Conservation (phyloP, 805 yeast genomes). For the Starmerella etchellsii region DNA sequence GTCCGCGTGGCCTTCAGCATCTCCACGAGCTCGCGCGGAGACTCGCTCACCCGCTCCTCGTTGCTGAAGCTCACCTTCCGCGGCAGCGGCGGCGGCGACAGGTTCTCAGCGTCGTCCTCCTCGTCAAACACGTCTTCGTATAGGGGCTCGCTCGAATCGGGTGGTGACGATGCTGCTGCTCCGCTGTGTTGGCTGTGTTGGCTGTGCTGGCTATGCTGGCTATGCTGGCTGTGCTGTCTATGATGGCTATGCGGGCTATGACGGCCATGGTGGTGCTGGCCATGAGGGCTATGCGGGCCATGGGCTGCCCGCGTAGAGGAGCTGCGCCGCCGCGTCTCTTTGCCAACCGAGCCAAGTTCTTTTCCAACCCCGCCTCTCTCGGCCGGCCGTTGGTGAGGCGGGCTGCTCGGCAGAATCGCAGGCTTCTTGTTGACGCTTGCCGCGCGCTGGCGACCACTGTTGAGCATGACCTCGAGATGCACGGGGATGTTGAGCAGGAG, state of each 20-base stretch:
- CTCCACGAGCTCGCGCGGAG: slow-evolving; percentile 29
- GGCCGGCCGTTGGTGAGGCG: too few relatives aligned
- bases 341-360: too few relatives aligned
- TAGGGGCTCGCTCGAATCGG: neutral
- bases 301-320: too few relatives aligned
- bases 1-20: slow-evolving; percentile 33
- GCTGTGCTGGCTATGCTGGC: neutral
- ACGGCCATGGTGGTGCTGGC: neutral
- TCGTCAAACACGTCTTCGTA: slow-evolving; percentile 18
- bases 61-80: slow-evolving; percentile 21
- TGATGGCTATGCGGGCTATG: neutral
- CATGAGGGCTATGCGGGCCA: neutral
- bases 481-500: slow-evolving; percentile 28
- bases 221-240: neutral
- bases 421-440: too few relatives aligned
- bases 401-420: too few relatives aligned
- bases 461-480: neutral
- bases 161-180: too few relatives aligned
- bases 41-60: slow-evolving; percentile 18
- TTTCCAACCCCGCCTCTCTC: too few relatives aligned
- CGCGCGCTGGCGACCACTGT: too few relatives aligned
- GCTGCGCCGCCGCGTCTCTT: too few relatives aligned
- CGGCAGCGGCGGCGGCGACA: slow-evolving; percentile 27
- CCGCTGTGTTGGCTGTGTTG: neutral
- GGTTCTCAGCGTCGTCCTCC: slow-evolving; percentile 17